Evolutionary conservation across 2,329 filamentous ascomycete species (phyloP), one percentile per base, ranked within the genome.

Genomic region (Calonectria henricotiae): DNA sequence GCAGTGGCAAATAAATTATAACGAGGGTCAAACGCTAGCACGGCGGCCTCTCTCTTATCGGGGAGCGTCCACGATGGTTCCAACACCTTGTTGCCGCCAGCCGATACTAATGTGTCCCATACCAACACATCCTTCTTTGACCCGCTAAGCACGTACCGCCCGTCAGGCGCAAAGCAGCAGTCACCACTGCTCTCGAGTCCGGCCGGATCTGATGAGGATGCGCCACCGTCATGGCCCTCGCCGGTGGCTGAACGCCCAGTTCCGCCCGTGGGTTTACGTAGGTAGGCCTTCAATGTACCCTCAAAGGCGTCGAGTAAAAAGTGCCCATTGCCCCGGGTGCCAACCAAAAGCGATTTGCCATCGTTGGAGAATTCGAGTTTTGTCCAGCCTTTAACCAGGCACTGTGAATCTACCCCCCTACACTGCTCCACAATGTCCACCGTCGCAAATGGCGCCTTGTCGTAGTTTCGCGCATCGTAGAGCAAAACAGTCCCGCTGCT

Each of bases 281-380:
- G 86, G 80, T 93, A 95, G 11, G 93, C 92, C 78, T 92, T 94
- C 25, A 98, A 82, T 7, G 87, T 88, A 44, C 96, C 96, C 47
- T 94, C 91, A 80, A 98, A 98, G 1, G 96, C 94, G 80, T 99
- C 96, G n/a, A 99, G 86, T 2, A 99, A 85, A 78, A 96, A 97
- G 82, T 99, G 96, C 0, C 95, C 94, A 62, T 88, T 88, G 7
- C 93, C 94, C 60, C 92, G 94, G 2, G 96, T 98, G 15, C 93
- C 94, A 20, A 99, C 82, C 5, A 99, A 87, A 58, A 99, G 83
- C 70, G 90, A 90, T 79, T 97, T 97, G 20, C 96, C 96, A 78
- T 99, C 96, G 78, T 99, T 99, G 68, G 94, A 96, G 80, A 99
- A 98, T 77, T 98, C 95, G 47, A 99, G 87, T 76, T 93, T 95